Evolutionary conservation across 768 basidiomycete species (phyloP).

Genomic region (Lactifluus rugatus): DNA sequence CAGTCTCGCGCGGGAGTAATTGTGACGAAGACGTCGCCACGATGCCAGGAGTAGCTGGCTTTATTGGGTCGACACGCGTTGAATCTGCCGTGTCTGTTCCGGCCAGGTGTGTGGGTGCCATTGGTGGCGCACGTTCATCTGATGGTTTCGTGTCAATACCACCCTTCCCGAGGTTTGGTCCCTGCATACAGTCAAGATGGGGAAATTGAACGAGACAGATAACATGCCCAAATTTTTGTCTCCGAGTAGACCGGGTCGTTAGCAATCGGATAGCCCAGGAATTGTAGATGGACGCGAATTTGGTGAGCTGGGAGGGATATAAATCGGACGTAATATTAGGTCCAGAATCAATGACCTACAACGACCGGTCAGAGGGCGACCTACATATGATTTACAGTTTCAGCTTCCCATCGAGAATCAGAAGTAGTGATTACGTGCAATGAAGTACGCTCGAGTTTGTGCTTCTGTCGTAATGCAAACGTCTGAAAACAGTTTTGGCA

Average conservation of each 20-base stretch:
- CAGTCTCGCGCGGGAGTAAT: slow-evolving; percentile 73
- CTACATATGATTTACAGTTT: slow-evolving; percentile 30
- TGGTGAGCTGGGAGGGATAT: slow-evolving; percentile 64
- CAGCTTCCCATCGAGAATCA: background rate
- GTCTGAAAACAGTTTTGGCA: slow-evolving; percentile 82
- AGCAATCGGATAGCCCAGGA: slow-evolving; percentile 84
- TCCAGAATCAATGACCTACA: slow-evolving; percentile 46
- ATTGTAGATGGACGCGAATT: slow-evolving; percentile 94
- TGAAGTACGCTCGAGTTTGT: slow-evolving; percentile 81
- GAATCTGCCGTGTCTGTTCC: slow-evolving; percentile 23
- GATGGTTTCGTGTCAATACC: slow-evolving; percentile 72
- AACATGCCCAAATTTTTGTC: slow-evolving; percentile 58
- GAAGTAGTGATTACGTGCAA: slow-evolving; percentile 40
- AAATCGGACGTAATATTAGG: background rate
- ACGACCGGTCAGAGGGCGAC: slow-evolving; percentile 82
- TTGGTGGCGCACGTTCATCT: slow-evolving; percentile 53
- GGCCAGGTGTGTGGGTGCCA: slow-evolving; percentile 34
- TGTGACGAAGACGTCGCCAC: slow-evolving; percentile 24
- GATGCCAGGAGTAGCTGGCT: background rate
- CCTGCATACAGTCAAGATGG: slow-evolving; percentile 34
- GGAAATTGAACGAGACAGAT: background rate
- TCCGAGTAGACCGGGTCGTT: slow-evolving; percentile 94
- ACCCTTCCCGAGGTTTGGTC: slow-evolving; percentile 60
- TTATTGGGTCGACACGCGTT: background rate
- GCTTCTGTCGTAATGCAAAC: slow-evolving; percentile 67